Evolutionary conservation across 768 basidiomycete species (phyloP), one percentile per base, ranked within the genome.

Genomic region (Russula emetica): DNA sequence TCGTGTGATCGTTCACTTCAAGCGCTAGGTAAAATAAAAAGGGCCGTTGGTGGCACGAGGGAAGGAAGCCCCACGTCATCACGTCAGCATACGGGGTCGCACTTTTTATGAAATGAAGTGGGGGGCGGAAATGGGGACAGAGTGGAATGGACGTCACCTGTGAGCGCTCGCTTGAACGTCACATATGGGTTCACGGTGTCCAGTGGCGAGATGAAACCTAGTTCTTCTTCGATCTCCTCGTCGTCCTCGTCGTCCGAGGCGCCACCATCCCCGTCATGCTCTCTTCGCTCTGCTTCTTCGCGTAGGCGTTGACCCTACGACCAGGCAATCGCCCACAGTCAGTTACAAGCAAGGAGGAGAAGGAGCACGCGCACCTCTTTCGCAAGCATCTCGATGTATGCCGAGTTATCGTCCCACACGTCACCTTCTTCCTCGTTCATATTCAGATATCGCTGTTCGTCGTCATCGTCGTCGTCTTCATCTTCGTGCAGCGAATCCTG

Each of bases 371-470:
- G 51, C 72, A 89, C 90, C 81, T 94, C 88, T 69, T 84, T 84
- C 8, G 91, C 92, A 38, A 95, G 82, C 80, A 92, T 77, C 73
- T 94, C 92, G 50, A 93, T 79, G 72, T 94, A 95, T 8, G 88
- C 90, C 9, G 91, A 92, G 69, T 93, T 90, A 63, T 90, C 87
- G 70, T 94, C 92, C 86, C 88, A 93, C 18, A 94, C 90, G 73
- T 95, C 93, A 81, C 85, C 84, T 70, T 87, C 87, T 50, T 89
- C 87, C 60, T 85, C 87, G 52, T 82, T 84, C 70, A 88, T 72
- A 69, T 87, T 86, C 66, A 86, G 71, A 52, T 82, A 75, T 61
- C 76, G 79, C 30, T 83, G 84, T 1, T 75, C 74, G 18, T 76
- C 74, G 47, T 81, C 56, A 73, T 64, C 60, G 0, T 61, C 62